phyloP scores from a whole-genome alignment of 371 early-diverging fungal genomes.

The Actinomortierella wolfii region DNA sequence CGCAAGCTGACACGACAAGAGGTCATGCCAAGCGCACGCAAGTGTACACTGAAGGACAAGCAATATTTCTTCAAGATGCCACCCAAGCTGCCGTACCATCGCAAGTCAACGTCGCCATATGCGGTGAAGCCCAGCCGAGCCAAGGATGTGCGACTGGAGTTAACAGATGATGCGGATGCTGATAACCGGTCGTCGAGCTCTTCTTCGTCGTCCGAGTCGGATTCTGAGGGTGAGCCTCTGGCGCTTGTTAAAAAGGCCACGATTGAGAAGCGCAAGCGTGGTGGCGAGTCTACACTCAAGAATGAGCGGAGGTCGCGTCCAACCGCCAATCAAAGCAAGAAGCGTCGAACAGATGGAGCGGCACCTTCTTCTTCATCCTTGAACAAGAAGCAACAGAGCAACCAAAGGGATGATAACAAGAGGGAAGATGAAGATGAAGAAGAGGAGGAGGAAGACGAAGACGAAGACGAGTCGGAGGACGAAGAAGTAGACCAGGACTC shows the following conservation, averaged over 20 bases:
- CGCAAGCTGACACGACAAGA: constrained; percentile 44
- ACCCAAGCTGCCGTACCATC: constrained; percentile 59
- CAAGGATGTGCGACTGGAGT: constrained; percentile 31
- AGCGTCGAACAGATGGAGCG: too few relatives aligned
- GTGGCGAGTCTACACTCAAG: constrained; percentile 13
- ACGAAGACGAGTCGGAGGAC: constrained; percentile 22
- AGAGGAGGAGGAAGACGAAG: constrained; percentile 1
- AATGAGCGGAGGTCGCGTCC: constrained; percentile 19
- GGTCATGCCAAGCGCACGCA: constrained; percentile 64
- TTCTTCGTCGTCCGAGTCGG: constrained; percentile 24
- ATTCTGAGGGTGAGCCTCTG: constrained; percentile 10
- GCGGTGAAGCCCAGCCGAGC: constrained; percentile 39
- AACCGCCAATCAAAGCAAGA: neutral
- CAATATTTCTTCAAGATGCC: constrained; percentile 73
- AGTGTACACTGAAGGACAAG: constrained; percentile 68
- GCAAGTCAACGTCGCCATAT: constrained; percentile 47
- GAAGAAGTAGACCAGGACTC: constrained; percentile 31
- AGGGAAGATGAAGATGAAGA: neutral
- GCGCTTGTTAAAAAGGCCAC: neutral
- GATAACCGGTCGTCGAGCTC: constrained; percentile 6
- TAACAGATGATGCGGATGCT: constrained; percentile 10
- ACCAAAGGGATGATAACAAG: neutral
- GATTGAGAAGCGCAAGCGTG: constrained; percentile 24
- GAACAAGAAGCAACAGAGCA: neutral
- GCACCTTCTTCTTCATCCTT: too few relatives aligned